These are phyloP conservation scores for Lecanicillium sp. DNA, from an alignment of 2,329 filamentous ascomycete species.

Conservation along the genomic window DNA sequence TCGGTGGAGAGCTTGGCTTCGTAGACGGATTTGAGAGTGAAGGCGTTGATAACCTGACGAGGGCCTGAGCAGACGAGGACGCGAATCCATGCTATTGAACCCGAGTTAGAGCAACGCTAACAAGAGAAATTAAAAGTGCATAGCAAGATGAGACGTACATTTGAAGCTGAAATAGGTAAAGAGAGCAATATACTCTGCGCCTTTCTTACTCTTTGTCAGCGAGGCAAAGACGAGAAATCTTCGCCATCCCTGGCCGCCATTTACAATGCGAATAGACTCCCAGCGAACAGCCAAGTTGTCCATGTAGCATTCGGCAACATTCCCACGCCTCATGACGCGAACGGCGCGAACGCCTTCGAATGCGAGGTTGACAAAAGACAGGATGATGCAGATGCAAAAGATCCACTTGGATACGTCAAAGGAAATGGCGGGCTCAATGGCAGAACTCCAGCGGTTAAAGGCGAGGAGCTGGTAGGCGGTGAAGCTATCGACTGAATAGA, in stretches of 20 bases:
- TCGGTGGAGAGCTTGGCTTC: constrained; percentile 58
- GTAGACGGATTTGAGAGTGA: constrained; percentile 83
- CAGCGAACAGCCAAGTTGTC: constrained; percentile 79
- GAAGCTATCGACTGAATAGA: constrained; percentile 87
- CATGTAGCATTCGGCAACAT: constrained; percentile 85
- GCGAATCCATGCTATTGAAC: constrained; percentile 78
- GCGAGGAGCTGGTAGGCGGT: constrained; percentile 85
- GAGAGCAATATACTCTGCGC: constrained; percentile 79
- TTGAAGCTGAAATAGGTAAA: constrained; percentile 81
- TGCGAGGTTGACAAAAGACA: constrained; percentile 74
- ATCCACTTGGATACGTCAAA: constrained; percentile 86
- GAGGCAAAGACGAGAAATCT: constrained; percentile 89
- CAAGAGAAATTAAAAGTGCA: not conserved
- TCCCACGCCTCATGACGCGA: constrained; percentile 73
- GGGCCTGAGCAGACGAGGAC: constrained; percentile 87
- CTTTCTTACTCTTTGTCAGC: constrained; percentile 85
- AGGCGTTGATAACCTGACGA: constrained; percentile 80
- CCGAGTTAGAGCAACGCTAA: constrained; percentile 11
- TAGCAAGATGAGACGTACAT: constrained; percentile 33
- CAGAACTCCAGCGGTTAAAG: constrained; percentile 82
- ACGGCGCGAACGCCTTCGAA: constrained; percentile 76
- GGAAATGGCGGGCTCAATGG: constrained; percentile 69
- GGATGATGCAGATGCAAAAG: constrained; percentile 84
- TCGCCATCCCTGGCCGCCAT: constrained; percentile 72
- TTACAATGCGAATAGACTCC: constrained; percentile 70